These are phyloP conservation scores for Lipomyces orientalis DNA, from an alignment of 805 yeast genomes.

Conservation along the genomic window DNA sequence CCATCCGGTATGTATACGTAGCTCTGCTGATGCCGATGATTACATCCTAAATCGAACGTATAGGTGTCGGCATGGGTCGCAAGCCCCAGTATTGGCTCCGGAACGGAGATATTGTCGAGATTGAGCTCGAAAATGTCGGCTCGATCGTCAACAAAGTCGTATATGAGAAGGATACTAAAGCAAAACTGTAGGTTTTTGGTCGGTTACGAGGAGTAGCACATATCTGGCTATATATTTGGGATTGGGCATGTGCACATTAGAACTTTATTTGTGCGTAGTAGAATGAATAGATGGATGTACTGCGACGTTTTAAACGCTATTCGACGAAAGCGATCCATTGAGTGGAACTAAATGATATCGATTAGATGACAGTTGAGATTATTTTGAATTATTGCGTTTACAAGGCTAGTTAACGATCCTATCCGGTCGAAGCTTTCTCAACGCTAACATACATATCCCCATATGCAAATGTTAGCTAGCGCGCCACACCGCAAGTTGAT, in stretches of 20 bases:
- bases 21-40: background rate
- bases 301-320: no score
- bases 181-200: constrained; percentile 38
- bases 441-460: no score
- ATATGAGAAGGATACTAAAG: constrained; percentile 42
- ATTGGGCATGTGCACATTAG: background rate
- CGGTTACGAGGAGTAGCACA: background rate
- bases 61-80: constrained; percentile 59
- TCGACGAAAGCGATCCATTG: no score
- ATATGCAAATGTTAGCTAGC: no score
- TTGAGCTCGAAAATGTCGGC: constrained; percentile 54
- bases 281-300: no score
- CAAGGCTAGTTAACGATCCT: no score
- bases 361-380: no score
- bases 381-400: no score
- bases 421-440: no score
- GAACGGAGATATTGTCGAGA: constrained; percentile 54
- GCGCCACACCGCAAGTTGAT: no score
- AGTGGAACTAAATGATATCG: no score
- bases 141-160: constrained; percentile 49
- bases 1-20: constrained; percentile 46
- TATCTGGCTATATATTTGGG: background rate
- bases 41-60: background rate
- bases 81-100: constrained; percentile 52
- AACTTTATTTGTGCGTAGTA: no score